Base-by-base conservation (phyloP, 2,329 filamentous ascomycete genomes). In the Scedosporium dehoogii region DNA sequence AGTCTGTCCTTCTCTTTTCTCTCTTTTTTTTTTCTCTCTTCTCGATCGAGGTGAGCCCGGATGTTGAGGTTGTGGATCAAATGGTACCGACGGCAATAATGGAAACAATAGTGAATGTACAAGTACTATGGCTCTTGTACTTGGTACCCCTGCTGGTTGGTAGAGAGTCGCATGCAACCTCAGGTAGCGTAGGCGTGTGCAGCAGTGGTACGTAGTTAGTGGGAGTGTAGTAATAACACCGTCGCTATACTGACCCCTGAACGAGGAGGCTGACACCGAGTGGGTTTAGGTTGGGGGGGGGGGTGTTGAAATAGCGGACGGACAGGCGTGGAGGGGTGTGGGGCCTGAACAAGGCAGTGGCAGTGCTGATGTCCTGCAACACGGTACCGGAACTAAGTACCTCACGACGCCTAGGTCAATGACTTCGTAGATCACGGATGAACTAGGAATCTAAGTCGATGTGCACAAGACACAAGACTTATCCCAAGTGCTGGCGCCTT, bases 291-390 rank as follows among this genome's bases (percentile, higher is more conserved):
- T 55, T 23, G 6, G 23, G 29, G 25, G 44, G 25, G 23, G 41
- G 23, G 25, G 59, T 38, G 44, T 53, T 9, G 27, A 46, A 29
- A 14, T 60, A 51, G 12, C 51, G 23, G 16, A 14, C 51, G 44
- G 44, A 38, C 33, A 23, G 25, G 23, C 23, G 25, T 33, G 25
- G 23, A 21, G 29, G 48, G 23, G 18, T 46, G 59, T 51, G 42
- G 59, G 42, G 59, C 16, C 6, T 33, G 3, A 60, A 29, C 59
- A 60, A 46, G 59, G 59, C 59, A 60, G 58, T 59, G 58, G 38
- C 56, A 42, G 58, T 59, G 58, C 58, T 48, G 27, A 53, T 38
- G 27, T 51, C 44, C 44, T 60, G 59, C 59, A 60, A 44, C 25
- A 33, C 59, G 25, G 41, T 51, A 53, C 59, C 59, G 10, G 59